Evolutionary conservation across 2,329 filamentous ascomycete genomes (phyloP), one percentile per base, ranked within the genome.

Genomic region (Mollisiaceae sp.): DNA sequence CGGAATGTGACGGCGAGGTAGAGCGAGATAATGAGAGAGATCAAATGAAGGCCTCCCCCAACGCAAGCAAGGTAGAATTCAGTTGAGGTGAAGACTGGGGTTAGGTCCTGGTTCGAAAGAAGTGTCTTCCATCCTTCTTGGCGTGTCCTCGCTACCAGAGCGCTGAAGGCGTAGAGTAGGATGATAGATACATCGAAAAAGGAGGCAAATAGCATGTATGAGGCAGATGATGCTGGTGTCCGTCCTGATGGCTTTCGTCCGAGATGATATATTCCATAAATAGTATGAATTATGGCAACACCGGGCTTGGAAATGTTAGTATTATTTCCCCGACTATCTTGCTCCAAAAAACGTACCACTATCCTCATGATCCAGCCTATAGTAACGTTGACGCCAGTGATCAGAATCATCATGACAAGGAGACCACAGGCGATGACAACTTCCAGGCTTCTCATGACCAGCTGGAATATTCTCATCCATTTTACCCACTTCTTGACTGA

Each of bases 121-220:
- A 93, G 81, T 1, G 91, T 93, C 0, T 81, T 79, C 93, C 94
- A 97, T 8, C 70, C 69, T 0, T 63, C 63, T 24, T 70, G 73
- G 47, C 78, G 70, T 9, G 69, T 80, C 58, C 80, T 77, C 12
- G 80, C 79, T 8, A 80, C 78, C 55, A 85, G 75, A 2, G 80
- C 81, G 8, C 84, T 84, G 67, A 86, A 89, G 8, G 81, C 81
- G 73, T 86, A 90, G 43, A 89, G 78, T 9, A 84, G 82, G 32
- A 85, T 70, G 54, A 85, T 78, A 12, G 79, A 80, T 15, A 87
- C 74, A 76, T 98, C 94, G 50, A 91, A 85, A 52, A 93, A 80
- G 12, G 86, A 83, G 2, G 93, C 88, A 76, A 97, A 98, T 64
- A 95, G 80, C 78, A 96, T 93, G 78, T 98, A 98, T 69, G 92